These are phyloP conservation scores for Tardiomyces digboiensis DNA, from an alignment of 1,139 yeast species.

Conservation along the genomic window DNA sequence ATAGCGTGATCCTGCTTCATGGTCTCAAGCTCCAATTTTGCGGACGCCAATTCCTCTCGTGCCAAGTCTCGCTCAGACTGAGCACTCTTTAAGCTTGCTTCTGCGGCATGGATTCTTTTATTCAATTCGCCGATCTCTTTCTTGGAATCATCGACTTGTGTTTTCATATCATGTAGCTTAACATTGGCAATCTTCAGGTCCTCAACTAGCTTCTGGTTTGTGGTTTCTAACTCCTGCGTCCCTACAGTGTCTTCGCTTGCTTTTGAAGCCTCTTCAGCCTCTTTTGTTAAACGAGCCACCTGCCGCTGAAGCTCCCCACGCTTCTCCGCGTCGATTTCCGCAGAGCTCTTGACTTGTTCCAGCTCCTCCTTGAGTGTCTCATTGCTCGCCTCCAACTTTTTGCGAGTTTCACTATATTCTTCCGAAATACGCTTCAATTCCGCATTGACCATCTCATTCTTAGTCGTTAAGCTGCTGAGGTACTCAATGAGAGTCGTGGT, in stretches of 20 bases:
- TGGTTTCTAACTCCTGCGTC: background rate
- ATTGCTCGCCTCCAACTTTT: slow-evolving; percentile 9
- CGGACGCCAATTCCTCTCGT: background rate
- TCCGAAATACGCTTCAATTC: slow-evolving; percentile 39
- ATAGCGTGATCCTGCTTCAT: background rate
- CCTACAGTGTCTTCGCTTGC: background rate
- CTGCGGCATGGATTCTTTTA: slow-evolving; percentile 1
- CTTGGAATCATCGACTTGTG: background rate
- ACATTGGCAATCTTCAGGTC: background rate
- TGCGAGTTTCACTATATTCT: slow-evolving; percentile 8
- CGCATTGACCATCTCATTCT: slow-evolving; percentile 46
- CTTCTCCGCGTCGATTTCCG: slow-evolving; percentile 3
- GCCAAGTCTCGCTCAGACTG: background rate
- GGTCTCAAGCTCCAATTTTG: background rate
- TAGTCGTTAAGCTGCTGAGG: slow-evolving; percentile 52
- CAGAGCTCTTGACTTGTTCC: slow-evolving; percentile 2
- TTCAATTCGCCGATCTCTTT: background rate
- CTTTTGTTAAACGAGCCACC: slow-evolving; percentile 2
- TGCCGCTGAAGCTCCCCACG: slow-evolving; percentile 1
- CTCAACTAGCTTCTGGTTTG: background rate
- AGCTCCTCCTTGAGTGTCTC: slow-evolving; percentile 17
- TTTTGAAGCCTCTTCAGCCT: background rate
- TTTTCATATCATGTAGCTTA: background rate
- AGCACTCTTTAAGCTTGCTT: background rate
- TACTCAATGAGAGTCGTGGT: slow-evolving; percentile 61